A percentile compares a stretch with the other conserved stretches of the same genome.
phyloP scores from a whole-genome alignment of 768 basidiomycete genomes.

The Steccherinum ochraceum region DNA sequence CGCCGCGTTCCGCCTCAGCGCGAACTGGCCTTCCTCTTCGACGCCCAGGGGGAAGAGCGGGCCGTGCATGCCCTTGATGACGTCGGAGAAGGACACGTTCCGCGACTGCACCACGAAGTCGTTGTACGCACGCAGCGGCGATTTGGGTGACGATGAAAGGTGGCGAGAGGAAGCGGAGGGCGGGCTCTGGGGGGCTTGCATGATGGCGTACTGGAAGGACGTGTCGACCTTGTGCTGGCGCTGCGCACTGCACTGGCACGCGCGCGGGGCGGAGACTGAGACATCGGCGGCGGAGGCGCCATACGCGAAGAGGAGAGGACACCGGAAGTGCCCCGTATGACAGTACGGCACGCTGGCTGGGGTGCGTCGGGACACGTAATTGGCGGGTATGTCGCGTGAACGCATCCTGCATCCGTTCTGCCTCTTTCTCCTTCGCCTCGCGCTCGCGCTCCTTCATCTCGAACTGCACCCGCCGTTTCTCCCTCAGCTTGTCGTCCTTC shows the following conservation, averaged over 20 bases:
- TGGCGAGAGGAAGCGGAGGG: neutral
- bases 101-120: slow-evolving; percentile 19
- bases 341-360: slow-evolving; percentile 11
- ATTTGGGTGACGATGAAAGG: slow-evolving; percentile 2
- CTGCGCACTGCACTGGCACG: too few species aligned
- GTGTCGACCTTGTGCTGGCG: too few species aligned
- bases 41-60: slow-evolving; percentile 44
- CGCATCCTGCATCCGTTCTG: slow-evolving; percentile 11
- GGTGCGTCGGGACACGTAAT: neutral
- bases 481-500: slow-evolving; percentile 17
- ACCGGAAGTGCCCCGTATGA: slow-evolving; percentile 17
- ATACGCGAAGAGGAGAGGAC: slow-evolving; percentile 15
- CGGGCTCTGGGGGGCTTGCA: slow-evolving; percentile 2
- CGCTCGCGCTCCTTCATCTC: slow-evolving; percentile 19
- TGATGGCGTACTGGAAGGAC: slow-evolving; percentile 5
- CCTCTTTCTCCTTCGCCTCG: slow-evolving; percentile 13
- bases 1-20: slow-evolving; percentile 15
- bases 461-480: slow-evolving; percentile 14
- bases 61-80: slow-evolving; percentile 52
- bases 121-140: slow-evolving; percentile 26
- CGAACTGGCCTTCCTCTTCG: slow-evolving; percentile 32
- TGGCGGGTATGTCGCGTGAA: slow-evolving; percentile 13
- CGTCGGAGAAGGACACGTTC: slow-evolving; percentile 49
- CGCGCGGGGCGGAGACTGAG: slow-evolving; percentile 7
- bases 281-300: slow-evolving; percentile 10